Conservation (phyloP, 2,329 filamentous ascomycete genomes). For the Albifimbria verrucaria region DNA sequence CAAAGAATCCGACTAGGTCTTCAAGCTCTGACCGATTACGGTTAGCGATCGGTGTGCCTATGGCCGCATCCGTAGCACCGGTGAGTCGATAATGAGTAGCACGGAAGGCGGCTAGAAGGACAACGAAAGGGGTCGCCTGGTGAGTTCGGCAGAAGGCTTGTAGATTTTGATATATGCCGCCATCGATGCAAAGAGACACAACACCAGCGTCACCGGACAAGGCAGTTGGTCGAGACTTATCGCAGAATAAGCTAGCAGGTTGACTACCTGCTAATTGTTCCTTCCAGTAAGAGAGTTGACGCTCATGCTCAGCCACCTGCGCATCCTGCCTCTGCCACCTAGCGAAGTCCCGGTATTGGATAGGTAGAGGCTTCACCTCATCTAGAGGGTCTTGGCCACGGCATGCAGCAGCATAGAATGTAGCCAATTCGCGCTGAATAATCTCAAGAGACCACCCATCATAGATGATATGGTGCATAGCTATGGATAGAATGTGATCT, state of each 20-base stretch:
- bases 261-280: conserved; percentile 7
- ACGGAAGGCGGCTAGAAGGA: conserved; percentile 4
- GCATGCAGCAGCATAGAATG: conserved; percentile 1
- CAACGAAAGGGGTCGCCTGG: background rate
- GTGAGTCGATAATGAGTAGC: conserved; percentile 6
- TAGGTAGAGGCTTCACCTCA: conserved; percentile 10
- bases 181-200: background rate
- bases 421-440: conserved; percentile 7
- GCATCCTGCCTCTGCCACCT: conserved; percentile 12
- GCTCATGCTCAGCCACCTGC: conserved; percentile 6
- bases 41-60: conserved; percentile 4
- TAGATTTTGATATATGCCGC: background rate
- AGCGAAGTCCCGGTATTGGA: conserved; percentile 17
- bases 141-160: background rate
- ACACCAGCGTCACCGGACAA: conserved; percentile 1
- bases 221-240: background rate
- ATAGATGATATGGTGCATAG: conserved; percentile 13
- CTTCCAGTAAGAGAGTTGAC: conserved; percentile 14
- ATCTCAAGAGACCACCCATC: conserved; percentile 15
- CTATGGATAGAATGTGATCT: conserved; percentile 10
- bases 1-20: conserved; percentile 7
- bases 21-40: conserved; percentile 2
- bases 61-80: conserved; percentile 2
- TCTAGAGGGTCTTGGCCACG: conserved; percentile 5
- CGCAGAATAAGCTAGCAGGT: conserved; percentile 7